These are phyloP conservation scores for Sabuloglossum arenarium DNA, from an alignment of 495 filamentous ascomycete genomes.

Conservation along the genomic window DNA sequence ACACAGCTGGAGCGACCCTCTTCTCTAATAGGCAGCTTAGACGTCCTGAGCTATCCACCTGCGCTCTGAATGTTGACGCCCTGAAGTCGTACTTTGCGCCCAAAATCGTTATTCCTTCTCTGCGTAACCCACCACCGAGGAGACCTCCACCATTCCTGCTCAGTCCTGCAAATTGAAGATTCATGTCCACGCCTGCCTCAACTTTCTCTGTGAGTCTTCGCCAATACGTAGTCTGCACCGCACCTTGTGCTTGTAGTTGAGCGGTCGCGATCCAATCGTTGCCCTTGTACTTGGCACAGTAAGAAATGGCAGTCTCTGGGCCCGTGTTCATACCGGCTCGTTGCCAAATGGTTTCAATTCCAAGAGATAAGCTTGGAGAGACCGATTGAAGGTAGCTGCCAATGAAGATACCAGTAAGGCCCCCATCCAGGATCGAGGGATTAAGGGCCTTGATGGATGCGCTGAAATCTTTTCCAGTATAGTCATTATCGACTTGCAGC, in stretches of 20 bases:
- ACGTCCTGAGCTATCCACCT: slow-evolving; percentile 87
- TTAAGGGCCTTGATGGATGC: slow-evolving; percentile 81
- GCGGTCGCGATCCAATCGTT: slow-evolving; percentile 79
- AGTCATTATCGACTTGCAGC: slow-evolving; percentile 82
- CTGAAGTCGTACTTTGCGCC: slow-evolving; percentile 98
- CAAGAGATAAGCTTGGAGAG: slow-evolving; percentile 70
- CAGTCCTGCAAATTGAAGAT: slow-evolving; percentile 59
- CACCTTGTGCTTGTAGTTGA: slow-evolving; percentile 67
- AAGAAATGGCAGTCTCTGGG: slow-evolving; percentile 70
- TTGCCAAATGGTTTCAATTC: slow-evolving; percentile 88
- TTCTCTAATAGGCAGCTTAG: slow-evolving; percentile 88
- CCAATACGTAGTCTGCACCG: slow-evolving; percentile 88
- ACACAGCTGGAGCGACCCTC: slow-evolving; percentile 73
- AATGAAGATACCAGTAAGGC: slow-evolving; percentile 83
- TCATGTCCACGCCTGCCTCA: slow-evolving; percentile 88
- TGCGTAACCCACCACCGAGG: slow-evolving; percentile 51
- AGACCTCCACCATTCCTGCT: slow-evolving; percentile 28
- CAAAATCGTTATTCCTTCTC: slow-evolving; percentile 74
- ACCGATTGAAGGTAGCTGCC: slow-evolving; percentile 87
- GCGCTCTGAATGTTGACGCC: slow-evolving; percentile 80
- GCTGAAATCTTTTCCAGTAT: slow-evolving; percentile 78
- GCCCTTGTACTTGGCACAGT: slow-evolving; percentile 74
- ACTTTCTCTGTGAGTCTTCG: slow-evolving; percentile 81
- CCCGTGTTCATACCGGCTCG: slow-evolving; percentile 52
- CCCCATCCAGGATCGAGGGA: slow-evolving; percentile 78